A percentile compares a stretch with the other conserved stretches of the same genome.
These are phyloP conservation scores for Platanus orientalis DNA, from an alignment of 164 flowering plant species.

Conservation along the genomic window DNA sequence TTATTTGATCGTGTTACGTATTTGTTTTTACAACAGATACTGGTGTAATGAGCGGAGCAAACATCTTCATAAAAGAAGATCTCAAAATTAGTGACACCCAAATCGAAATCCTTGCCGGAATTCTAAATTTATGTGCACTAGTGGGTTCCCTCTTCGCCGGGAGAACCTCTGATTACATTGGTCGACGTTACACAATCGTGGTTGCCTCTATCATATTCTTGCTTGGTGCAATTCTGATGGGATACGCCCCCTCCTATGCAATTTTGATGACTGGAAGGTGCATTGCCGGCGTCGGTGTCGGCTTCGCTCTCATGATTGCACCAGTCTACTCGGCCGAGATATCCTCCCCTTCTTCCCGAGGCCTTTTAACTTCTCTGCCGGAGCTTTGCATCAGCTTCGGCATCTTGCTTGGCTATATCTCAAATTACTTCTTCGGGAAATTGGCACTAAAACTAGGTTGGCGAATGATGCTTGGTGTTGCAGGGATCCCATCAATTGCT, in stretches of 20 bases:
- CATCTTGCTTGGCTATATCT: conserved; percentile 26
- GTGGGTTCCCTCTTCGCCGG: conserved; percentile 23
- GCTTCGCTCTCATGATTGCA: conserved; percentile 32
- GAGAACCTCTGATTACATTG: conserved; percentile 23
- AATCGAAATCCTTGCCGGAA: conserved; percentile 22
- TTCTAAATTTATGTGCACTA: conserved; percentile 22
- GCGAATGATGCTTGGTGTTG: conserved; percentile 31
- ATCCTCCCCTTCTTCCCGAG: conserved; percentile 14
- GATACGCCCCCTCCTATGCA: conserved; percentile 20
- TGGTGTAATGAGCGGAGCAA: conserved; percentile 32
- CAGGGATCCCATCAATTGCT: conserved; percentile 19
- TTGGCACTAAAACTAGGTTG: conserved; percentile 22
- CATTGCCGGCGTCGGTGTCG: conserved; percentile 27
- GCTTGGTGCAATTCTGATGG: conserved; percentile 27
- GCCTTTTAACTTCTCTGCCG: conserved; percentile 23
- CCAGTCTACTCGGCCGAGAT: conserved; percentile 32
- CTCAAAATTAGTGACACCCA: conserved; percentile 19
- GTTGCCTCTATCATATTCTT: conserved; percentile 26
- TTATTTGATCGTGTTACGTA: too few relatives aligned
- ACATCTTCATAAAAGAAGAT: conserved; percentile 28
- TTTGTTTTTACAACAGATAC: conserved; percentile 14
- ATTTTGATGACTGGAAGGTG: conserved; percentile 26
- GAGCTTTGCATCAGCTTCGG: conserved; percentile 26
- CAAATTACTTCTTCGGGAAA: conserved; percentile 19
- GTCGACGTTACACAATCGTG: conserved; percentile 31